Base-by-base conservation (phyloP, 108 stramenopile genomes). In the Tribonema minus region DNA sequence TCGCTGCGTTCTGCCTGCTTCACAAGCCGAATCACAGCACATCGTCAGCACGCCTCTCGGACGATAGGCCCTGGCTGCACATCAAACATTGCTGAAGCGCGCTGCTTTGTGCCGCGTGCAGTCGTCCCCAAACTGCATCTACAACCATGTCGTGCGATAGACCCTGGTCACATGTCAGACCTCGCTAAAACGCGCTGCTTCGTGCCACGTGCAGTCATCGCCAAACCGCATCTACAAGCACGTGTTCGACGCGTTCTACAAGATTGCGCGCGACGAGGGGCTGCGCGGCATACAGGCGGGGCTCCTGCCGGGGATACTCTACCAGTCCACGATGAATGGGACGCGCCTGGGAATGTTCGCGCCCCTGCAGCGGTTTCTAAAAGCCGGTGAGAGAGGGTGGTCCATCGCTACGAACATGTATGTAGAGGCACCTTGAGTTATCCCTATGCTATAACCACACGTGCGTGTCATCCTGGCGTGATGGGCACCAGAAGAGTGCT, bases 211-310 rank as follows among this genome's bases (percentile, higher is more conserved):
- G 20, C 46, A 54, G 46, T 15, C 46, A 54, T 20, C 46, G 20
- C 15, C 15, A 20, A 9, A 54, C 15, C 9, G 46, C 9, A 20
- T 54, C 15, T 79, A 79, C 77, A 30, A 58, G 15, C 64, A 79
- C 25, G 67, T 41, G 58, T 30, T 61, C 25, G 37, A 79, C 27
- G 77, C 77, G 6, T 70, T 79, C 60, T 68, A 46, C 60, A 68
- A 70, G 27, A 79, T 79, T 34, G 68, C 67, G 31, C 26, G 77
- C 25, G 77, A 79, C 58, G 77, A 79, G 41, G 77, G 77, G 3
- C 23, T 68, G n/a, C 41, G 68, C 3, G 77, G 77, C 34, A 79
- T 79, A n/a, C 77, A 79, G 77, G 46, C 77, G 27, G 77, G 77
- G 1, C 31, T 79, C 25, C 36, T 79, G 25, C 77, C 77, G 40